Percentiles rank a stretch among this genome's conserved stretches.
Conservation (phyloP, 1,139 yeast species). For the Saccharomyces pastorianus region DNA sequence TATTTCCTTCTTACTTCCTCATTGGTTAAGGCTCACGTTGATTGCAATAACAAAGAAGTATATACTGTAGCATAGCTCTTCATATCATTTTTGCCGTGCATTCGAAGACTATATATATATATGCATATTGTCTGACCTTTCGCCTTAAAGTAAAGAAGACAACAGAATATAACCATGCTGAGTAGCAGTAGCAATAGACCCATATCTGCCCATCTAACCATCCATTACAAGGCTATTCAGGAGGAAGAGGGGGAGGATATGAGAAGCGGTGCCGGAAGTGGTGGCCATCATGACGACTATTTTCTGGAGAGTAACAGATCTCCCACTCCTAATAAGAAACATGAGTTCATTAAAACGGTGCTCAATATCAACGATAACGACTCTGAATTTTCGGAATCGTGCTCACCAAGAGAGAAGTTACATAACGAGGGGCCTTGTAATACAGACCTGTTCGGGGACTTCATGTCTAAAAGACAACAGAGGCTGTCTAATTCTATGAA, state of each 20-base stretch:
- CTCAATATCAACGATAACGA: not conserved
- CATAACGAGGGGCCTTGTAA: not conserved
- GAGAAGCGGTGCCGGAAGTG: not conserved
- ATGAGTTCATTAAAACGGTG: not conserved
- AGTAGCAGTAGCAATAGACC: constrained; percentile 1
- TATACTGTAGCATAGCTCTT: not conserved
- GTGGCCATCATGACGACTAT: not conserved
- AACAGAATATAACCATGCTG: not conserved
- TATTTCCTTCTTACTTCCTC: not conserved
- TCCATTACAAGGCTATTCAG: constrained; percentile 1
- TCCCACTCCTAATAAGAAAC: not conserved
- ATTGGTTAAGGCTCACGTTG: not conserved
- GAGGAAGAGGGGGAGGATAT: not conserved
- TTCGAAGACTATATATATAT: not conserved
- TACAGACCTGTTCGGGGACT: not conserved
- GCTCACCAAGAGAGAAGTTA: not conserved
- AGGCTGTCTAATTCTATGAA: not conserved
- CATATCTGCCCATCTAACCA: constrained; percentile 6
- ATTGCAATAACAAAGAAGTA: not conserved
- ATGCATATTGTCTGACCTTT: not conserved
- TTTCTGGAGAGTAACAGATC: not conserved
- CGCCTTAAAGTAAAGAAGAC: not conserved
- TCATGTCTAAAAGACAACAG: not conserved
- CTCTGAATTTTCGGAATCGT: not conserved
- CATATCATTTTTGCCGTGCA: not conserved